These are phyloP conservation scores for Penicillium sp. DNA, from an alignment of 2,329 filamentous ascomycete species.

Conservation along the genomic window DNA sequence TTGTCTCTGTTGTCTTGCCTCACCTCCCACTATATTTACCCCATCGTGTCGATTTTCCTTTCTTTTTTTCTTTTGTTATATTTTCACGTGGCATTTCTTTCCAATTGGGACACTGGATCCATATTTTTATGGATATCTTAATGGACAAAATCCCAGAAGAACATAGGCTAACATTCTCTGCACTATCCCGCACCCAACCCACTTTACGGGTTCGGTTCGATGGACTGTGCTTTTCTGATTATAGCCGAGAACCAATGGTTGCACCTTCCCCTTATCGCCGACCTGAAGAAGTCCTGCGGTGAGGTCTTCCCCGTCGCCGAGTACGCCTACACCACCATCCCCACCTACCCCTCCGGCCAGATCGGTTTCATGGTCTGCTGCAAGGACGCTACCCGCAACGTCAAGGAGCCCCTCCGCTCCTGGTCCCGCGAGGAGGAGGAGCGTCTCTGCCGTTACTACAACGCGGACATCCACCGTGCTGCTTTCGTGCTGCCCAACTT, in stretches of 20 bases:
- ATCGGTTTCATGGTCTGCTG: slow-evolving; percentile 99
- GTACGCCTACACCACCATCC: slow-evolving; percentile 98
- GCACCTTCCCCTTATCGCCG: slow-evolving; percentile 86
- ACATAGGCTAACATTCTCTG: slow-evolving; percentile 24
- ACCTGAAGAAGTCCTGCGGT: slow-evolving; percentile 95
- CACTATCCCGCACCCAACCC: slow-evolving; percentile 33
- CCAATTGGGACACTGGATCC: slow-evolving; percentile 11
- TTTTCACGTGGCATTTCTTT: background rate
- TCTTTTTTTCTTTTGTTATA: background rate
- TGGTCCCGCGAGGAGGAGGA: slow-evolving; percentile 89
- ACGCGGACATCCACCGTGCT: slow-evolving; percentile 92
- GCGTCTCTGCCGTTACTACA: slow-evolving; percentile 95
- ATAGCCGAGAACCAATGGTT: slow-evolving; percentile 99
- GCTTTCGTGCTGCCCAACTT: slow-evolving; percentile 93
- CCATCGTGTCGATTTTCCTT: slow-evolving; percentile 5
- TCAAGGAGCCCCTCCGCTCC: slow-evolving; percentile 78
- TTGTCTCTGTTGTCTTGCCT: slow-evolving; percentile 23
- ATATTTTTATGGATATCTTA: slow-evolving; percentile 1
- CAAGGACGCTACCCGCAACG: slow-evolving; percentile 84
- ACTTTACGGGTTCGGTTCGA: slow-evolving; percentile 30
- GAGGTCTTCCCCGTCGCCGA: slow-evolving; percentile 97
- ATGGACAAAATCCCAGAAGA: slow-evolving; percentile 2
- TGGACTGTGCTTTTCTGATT: slow-evolving; percentile 22
- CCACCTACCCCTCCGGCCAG: slow-evolving; percentile 97
- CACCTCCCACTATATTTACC: background rate